Conservation (phyloP, 176 grass and related monocot species). For the Chloris gayana region DNA sequence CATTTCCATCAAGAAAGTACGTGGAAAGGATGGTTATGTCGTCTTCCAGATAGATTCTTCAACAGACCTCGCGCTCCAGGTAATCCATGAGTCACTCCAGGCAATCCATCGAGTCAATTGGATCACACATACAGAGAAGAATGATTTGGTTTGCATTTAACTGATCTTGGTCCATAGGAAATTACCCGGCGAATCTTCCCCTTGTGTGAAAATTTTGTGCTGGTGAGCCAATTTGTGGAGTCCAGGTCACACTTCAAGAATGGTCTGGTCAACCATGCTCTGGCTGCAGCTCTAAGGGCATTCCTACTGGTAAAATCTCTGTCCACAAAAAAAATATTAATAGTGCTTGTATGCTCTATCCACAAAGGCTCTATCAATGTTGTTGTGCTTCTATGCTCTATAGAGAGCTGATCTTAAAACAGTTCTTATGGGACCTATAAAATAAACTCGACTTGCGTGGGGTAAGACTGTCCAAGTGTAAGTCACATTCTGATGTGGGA, state of each 20-base stretch:
- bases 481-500: constrained; percentile 22
- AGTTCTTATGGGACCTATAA: not conserved
- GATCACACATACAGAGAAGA: not conserved
- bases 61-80: constrained; percentile 92
- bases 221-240: constrained; percentile 92
- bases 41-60: constrained; percentile 81
- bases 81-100: too few species aligned
- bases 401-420: not conserved
- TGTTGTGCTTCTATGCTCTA: not conserved
- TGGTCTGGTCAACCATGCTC: constrained; percentile 94
- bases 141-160: constrained; percentile 13
- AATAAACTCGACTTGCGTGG: not conserved
- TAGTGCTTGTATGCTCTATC: not conserved
- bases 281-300: constrained; percentile 82
- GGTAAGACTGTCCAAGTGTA: constrained; percentile 5
- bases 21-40: constrained; percentile 67
- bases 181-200: constrained; percentile 82
- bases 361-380: too few species aligned
- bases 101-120: constrained; percentile 9
- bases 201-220: constrained; percentile 86
- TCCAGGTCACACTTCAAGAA: constrained; percentile 77
- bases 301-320: constrained; percentile 73
- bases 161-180: constrained; percentile 63
- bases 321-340: not conserved
- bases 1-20: constrained; percentile 89